Evolutionary conservation across 2,329 filamentous ascomycete genomes (phyloP), one percentile per base, ranked within the genome.

Genomic region (Plectosphaerella plurivora): DNA sequence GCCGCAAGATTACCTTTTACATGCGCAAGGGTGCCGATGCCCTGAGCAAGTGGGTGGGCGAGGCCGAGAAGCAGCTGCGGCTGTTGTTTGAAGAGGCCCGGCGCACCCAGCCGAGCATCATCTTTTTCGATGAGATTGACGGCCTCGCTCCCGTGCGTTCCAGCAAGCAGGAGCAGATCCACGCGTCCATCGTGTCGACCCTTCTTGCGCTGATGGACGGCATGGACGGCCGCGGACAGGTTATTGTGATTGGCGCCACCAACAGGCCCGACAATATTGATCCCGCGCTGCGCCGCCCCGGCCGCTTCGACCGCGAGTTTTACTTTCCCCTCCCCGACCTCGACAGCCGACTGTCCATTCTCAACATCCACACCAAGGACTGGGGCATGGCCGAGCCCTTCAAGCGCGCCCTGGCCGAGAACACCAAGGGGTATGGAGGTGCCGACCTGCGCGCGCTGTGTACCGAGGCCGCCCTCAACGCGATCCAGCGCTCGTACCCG

Each of bases 101-200:
- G 56, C 94, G 91, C 68, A 97, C 88, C 2, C 94, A 99, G 64
- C 94, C 94, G 0, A 97, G 93, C 68, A 99, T 99, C 70, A 99
- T 99, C 68, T 99, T 99, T 75, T 97, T 99, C 61, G 94, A 99
- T 67, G 94, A 99, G 69, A 99, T 99, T 60, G 94, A 99, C 72
- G 94, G 94, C 51, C 78, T 99, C 58, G 94, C 94, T 3, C 95
- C 94, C 49, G 94, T 97, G 35, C 83, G 94, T 61, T 97, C 94
- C 12, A 97, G 93, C 71, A 97, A 97, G 69, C 93, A 97, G 72
- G 94, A 99, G 67, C 94, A 99, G 71, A 97, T 97, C 54, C 94
- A 99, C 70, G 91, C 94, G 6, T 97, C 93, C 2, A 99, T 99
- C 58, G 93, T 97, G 14, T 95, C 92, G 2, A 97, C 92, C 1